Evolutionary conservation across 176 grass and related monocot genomes (phyloP).

Genomic region (Cenchrus fungigraminus): DNA sequence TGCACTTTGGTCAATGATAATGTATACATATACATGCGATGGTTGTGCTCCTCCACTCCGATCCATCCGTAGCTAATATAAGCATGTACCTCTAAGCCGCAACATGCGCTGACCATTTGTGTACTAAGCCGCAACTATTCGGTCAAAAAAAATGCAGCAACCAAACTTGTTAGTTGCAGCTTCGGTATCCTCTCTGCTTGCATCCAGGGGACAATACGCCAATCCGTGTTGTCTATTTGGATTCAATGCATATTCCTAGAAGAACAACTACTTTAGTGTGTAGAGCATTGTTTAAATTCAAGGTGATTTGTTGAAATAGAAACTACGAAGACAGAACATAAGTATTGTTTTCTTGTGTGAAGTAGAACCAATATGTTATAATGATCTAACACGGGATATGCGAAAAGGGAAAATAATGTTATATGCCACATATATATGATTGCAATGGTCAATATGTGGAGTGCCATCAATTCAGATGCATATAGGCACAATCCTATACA

Average conservation of each 20-base stretch:
- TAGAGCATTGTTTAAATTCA: not conserved
- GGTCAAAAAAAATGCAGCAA: not conserved
- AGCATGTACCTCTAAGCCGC: not conserved
- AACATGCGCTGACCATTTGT: not conserved
- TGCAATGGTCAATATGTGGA: not conserved
- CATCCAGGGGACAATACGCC: not conserved
- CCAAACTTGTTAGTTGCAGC: not conserved
- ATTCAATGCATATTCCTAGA: not conserved
- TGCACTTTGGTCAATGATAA: slow-evolving; percentile 29
- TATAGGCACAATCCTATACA: not conserved
- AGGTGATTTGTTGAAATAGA: not conserved
- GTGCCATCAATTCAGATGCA: not conserved
- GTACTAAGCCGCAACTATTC: too few relatives aligned
- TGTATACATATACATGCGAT: not conserved
- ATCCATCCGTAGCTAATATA: not conserved
- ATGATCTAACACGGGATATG: not conserved
- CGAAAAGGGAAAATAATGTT: not conserved
- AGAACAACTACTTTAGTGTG: not conserved
- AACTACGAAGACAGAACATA: not conserved
- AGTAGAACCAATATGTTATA: not conserved
- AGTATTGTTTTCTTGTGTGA: not conserved
- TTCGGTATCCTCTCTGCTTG: not conserved
- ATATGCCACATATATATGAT: not conserved
- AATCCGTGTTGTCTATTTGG: not conserved
- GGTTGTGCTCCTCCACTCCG: slow-evolving; percentile 20